Conservation (phyloP, 164 flowering plant genomes). For the Cinnamomum chago region DNA sequence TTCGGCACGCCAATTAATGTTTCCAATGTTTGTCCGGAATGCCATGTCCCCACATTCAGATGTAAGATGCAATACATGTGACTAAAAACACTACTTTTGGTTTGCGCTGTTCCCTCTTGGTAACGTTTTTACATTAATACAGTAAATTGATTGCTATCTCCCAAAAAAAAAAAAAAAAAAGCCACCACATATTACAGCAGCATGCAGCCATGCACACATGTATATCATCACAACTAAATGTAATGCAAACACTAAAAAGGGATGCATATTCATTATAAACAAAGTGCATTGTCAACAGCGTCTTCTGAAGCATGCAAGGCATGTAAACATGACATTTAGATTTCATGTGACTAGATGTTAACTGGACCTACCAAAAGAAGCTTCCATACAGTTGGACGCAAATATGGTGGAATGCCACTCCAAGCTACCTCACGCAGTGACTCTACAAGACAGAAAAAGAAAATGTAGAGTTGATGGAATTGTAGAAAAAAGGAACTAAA, state of each 20-base stretch:
- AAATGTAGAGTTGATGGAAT: not conserved
- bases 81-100: not conserved
- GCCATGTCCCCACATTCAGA: not conserved
- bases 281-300: not conserved
- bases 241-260: not conserved
- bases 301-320: not conserved
- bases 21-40: too few relatives aligned
- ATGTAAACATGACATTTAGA: not conserved
- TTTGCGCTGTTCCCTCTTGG: too few relatives aligned
- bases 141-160: too few relatives aligned
- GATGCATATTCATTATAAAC: not conserved
- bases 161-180: not conserved
- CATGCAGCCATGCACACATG: too few relatives aligned
- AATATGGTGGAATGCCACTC: slow-evolving; percentile 91
- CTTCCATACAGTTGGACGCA: slow-evolving; percentile 92
- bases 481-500: not conserved
- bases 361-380: slow-evolving; percentile 86
- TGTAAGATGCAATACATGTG: not conserved
- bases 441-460: slow-evolving; percentile 40
- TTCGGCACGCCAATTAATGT: too few relatives aligned
- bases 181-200: too few relatives aligned
- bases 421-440: slow-evolving; percentile 84
- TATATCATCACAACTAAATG: not conserved
- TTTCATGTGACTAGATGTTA: not conserved
- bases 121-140: too few relatives aligned